phyloP scores from a whole-genome alignment of 257 asterid species.

The Rehmannia glutinosa region DNA sequence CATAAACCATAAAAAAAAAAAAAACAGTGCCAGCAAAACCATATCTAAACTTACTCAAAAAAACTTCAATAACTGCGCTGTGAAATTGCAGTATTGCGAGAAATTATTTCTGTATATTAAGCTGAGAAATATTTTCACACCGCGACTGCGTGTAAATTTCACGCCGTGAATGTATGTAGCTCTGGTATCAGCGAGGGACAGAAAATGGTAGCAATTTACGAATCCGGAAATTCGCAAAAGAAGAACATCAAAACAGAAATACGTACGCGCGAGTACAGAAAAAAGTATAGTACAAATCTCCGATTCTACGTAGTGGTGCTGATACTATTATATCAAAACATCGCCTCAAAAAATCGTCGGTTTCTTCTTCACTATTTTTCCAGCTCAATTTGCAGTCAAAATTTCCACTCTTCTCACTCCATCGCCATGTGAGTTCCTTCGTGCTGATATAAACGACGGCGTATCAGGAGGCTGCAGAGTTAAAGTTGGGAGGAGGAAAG shows the following conservation, averaged over 20 bases:
- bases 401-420: neutral
- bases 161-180: neutral
- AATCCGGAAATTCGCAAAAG: slow-evolving; percentile 14
- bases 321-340: slow-evolving; percentile 7
- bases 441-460: slow-evolving; percentile 18
- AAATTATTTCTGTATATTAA: neutral
- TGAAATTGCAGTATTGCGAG: neutral
- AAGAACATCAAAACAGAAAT: too few species aligned
- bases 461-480: slow-evolving; percentile 22
- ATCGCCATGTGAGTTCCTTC: slow-evolving; percentile 5
- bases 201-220: slow-evolving; percentile 14
- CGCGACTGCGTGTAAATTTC: neutral
- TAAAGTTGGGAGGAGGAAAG: slow-evolving; percentile 14
- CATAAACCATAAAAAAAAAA: neutral
- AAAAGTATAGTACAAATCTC: slow-evolving; percentile 9
- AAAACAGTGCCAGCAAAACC: neutral
- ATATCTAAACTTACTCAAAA: neutral
- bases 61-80: neutral
- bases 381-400: neutral
- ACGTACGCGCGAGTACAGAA: too few species aligned
- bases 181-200: slow-evolving; percentile 3
- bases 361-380: slow-evolving; percentile 3
- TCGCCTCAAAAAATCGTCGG: slow-evolving; percentile 19
- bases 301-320: slow-evolving; percentile 10
- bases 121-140: neutral